A percentile compares a stretch with the other conserved stretches of the same genome.
Evolutionary conservation across 306 rosid species (phyloP).

Genomic region (Leucaena leucocephala): DNA sequence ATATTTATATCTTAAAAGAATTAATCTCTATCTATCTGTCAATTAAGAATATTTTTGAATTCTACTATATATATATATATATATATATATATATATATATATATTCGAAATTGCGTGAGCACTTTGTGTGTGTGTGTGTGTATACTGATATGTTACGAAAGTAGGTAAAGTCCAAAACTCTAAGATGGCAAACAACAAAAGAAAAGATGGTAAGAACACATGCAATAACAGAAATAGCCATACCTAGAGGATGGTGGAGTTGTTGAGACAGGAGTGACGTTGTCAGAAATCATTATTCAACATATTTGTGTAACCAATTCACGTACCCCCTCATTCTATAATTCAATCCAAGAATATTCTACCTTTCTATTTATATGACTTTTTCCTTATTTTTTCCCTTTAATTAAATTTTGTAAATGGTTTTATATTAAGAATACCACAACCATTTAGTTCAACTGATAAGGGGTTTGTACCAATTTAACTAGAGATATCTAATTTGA

Average conservation of each 20-base stretch:
- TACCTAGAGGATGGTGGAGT: constrained; percentile 1
- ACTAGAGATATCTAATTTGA: too few species aligned
- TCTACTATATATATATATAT: too few species aligned
- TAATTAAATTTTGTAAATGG: neutral
- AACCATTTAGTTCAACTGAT: too few species aligned
- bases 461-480: too few species aligned
- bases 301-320: neutral
- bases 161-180: constrained; percentile 1
- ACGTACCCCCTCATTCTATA: neutral
- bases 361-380: neutral
- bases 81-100: too few species aligned
- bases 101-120: too few species aligned
- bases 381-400: neutral
- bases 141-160: neutral
- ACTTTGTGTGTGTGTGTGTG: neutral
- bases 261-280: neutral
- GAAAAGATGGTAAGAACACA: neutral
- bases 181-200: constrained; percentile 19
- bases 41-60: too few species aligned
- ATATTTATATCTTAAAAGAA: too few species aligned
- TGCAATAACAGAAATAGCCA: constrained; percentile 14
- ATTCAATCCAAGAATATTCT: neutral
- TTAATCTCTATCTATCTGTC: too few species aligned
- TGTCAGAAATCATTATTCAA: constrained; percentile 1
- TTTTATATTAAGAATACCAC: too few species aligned